A percentile compares a stretch with the other conserved stretches of the same genome.
Evolutionary conservation across 1,284 basidiomycete species (phyloP).

Genomic region (Porodaedalea pini): DNA sequence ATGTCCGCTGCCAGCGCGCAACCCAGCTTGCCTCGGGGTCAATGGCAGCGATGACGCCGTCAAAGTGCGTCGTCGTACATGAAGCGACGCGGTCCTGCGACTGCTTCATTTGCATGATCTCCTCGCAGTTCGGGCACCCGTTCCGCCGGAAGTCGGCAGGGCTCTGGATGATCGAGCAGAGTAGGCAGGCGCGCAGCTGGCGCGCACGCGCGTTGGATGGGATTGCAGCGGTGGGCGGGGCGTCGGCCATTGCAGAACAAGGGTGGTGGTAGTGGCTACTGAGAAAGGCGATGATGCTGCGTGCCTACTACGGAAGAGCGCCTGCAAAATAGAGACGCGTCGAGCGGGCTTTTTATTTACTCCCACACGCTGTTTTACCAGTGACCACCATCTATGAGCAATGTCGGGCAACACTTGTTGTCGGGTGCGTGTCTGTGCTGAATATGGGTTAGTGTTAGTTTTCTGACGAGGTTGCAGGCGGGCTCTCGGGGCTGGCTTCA

Average conservation of each 20-base stretch:
- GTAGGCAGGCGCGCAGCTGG: constrained; percentile 83
- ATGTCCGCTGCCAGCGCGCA: constrained; percentile 86
- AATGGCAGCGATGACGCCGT: constrained; percentile 88
- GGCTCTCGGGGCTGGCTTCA: constrained; percentile 70
- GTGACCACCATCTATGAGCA: constrained; percentile 46
- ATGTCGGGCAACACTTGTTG: constrained; percentile 68
- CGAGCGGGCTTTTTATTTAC: too few species aligned
- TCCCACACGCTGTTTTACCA: background rate
- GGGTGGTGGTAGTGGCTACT: constrained; percentile 10
- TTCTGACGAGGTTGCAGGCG: constrained; percentile 42
- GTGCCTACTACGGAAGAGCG: too few species aligned
- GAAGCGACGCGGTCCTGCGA: constrained; percentile 78
- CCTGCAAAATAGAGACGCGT: too few species aligned
- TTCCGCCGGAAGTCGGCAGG: constrained; percentile 80
- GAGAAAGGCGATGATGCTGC: background rate
- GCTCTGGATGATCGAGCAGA: constrained; percentile 88
- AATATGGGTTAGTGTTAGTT: constrained; percentile 2
- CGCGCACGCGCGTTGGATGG: constrained; percentile 62
- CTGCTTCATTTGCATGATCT: constrained; percentile 91
- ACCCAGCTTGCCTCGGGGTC: constrained; percentile 94
- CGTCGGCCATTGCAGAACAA: constrained; percentile 12
- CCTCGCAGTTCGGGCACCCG: constrained; percentile 97
- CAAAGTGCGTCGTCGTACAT: constrained; percentile 94
- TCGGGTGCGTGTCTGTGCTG: constrained; percentile 48
- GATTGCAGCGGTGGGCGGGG: constrained; percentile 34